Base-by-base conservation (phyloP, 2,329 filamentous ascomycete species). In the Ascochyta fabae region DNA sequence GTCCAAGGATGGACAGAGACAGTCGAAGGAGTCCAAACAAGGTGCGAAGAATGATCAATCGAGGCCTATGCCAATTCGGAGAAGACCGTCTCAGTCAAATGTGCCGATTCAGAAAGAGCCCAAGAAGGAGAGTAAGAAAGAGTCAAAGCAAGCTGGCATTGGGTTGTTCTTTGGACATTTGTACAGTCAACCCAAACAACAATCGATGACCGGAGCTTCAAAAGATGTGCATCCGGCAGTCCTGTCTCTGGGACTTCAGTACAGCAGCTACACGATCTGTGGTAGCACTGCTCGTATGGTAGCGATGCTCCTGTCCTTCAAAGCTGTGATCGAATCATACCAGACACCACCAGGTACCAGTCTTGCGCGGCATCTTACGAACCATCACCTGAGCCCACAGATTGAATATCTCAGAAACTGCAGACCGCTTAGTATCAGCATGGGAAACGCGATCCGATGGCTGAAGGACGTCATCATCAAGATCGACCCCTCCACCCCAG, bases 381-480 rank as follows among this genome's bases (percentile, higher is more conserved):
- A 91, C 10, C 92, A 98, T 76, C 88, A 92, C 61, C 86, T 99
- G 56, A 95, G 92, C 69, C 91, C 93, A 34, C 95, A 99, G 77
- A 97, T 99, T 70, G 92, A 96, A 62, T 97, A 96, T 72, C 84
- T 99, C 58, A 91, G 91, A 57, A 92, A 92, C 64, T 97, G 93
- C 71, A 88, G 95, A n/a, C 93, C 95, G 31, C 90, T 99, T 78
- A 96, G 91, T 64, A 95, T 96, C 77, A 92, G 91, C 59, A 96
- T 98, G 88, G 95, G 95, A 58, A 99, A 98, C 75, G 92, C 92
- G 33, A 96, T 99, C 72, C 87, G 95, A 50, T 94, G 92, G 83
- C 84, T 99, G 45, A 99, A 99, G 80, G 86, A 96, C 43, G 87
- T 92, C 69, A 94, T 99, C 71, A 90, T 91, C 68, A 92, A 92